Evolutionary conservation across 768 basidiomycete species (phyloP).

Genomic region (Mycena polygramma): DNA sequence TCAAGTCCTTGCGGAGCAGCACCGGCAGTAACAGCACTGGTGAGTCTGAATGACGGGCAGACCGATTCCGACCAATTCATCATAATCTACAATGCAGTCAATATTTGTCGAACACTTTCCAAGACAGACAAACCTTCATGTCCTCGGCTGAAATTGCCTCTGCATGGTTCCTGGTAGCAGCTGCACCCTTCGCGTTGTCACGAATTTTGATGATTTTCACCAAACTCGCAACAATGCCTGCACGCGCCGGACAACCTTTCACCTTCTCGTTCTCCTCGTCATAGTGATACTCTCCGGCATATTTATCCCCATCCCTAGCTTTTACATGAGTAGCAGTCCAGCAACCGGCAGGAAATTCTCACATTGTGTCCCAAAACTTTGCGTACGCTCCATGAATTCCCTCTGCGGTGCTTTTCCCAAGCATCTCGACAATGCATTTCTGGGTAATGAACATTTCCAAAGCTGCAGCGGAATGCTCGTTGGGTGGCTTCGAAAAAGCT

Average conservation of each 20-base stretch:
- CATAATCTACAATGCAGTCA: slow-evolving; percentile 2
- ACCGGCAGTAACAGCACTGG: background rate
- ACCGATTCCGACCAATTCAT: slow-evolving; percentile 43
- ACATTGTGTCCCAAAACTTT: slow-evolving; percentile 47
- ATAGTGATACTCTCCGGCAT: slow-evolving; percentile 43
- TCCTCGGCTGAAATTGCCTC: slow-evolving; percentile 49
- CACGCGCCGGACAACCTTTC: slow-evolving; percentile 47
- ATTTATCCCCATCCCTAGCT: slow-evolving; percentile 32
- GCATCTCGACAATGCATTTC: slow-evolving; percentile 47
- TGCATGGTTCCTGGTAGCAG: slow-evolving; percentile 45
- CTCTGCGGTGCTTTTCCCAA: slow-evolving; percentile 36
- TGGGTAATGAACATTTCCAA: slow-evolving; percentile 46
- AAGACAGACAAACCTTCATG: slow-evolving; percentile 25
- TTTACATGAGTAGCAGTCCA: too few relatives aligned
- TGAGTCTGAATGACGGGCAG: slow-evolving; percentile 32
- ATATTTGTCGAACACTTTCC: too few relatives aligned
- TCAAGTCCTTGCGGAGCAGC: slow-evolving; percentile 15
- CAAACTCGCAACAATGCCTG: slow-evolving; percentile 39
- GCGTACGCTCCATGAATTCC: slow-evolving; percentile 46
- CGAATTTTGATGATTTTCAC: slow-evolving; percentile 42
- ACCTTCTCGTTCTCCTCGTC: slow-evolving; percentile 40
- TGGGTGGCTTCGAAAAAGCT: too few relatives aligned
- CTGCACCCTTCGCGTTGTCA: slow-evolving; percentile 35
- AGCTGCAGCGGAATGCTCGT: slow-evolving; percentile 43
- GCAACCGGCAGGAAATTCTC: slow-evolving; percentile 6